Evolutionary conservation across 129 eudicot species (phyloP), one percentile per base, ranked within the genome.

Genomic region (Escallonia rubra): DNA sequence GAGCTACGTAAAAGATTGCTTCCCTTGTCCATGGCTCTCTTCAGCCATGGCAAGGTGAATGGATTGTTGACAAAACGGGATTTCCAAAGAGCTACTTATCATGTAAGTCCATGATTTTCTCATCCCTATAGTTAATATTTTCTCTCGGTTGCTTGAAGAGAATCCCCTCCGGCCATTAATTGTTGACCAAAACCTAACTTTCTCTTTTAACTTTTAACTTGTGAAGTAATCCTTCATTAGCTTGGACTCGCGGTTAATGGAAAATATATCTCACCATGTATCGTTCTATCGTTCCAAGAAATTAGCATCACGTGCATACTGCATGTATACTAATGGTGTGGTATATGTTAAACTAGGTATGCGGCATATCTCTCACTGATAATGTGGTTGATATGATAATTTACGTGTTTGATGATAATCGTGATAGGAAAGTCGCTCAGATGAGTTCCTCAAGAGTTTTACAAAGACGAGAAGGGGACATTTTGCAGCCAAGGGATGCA

Each of bases 391-490:
- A 89, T 64, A 64, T 89, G 68, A 85, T 93, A 72, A 89, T 75
- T 64, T 85, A 80, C 49, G 98, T 23, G 34, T 23, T 23, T 23
- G 34, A 23, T 23, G 34, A 23, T 0, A 23, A 23, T 23, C 34
- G 34, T 23, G 34, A 23, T 23, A 1, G 96, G 48, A 86, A 74
- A 61, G 60, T 89, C 59, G 98, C 76, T 69, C 87, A 3, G 90
- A 93, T 4, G 96, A 89, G 86, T 93, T 93, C 77, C 59, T 93
- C 62, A 23, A 81, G 86, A 78, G 98, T 86, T 8, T 74, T 93
- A 23, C 95, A 89, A 64, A 82, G 86, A 75, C 74, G 92, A 65
- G 98, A 84, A 50, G 69, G 64, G 61, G 91, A 80, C n/a, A 78
- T 64, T 15, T 68, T 79, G 34, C 34, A 23, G 16, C 49, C 48